A percentile compares a stretch with the other conserved stretches of the same genome.
These are phyloP conservation scores for Aquanectria penicillioides DNA, from an alignment of 2,329 filamentous ascomycete species.

Conservation along the genomic window DNA sequence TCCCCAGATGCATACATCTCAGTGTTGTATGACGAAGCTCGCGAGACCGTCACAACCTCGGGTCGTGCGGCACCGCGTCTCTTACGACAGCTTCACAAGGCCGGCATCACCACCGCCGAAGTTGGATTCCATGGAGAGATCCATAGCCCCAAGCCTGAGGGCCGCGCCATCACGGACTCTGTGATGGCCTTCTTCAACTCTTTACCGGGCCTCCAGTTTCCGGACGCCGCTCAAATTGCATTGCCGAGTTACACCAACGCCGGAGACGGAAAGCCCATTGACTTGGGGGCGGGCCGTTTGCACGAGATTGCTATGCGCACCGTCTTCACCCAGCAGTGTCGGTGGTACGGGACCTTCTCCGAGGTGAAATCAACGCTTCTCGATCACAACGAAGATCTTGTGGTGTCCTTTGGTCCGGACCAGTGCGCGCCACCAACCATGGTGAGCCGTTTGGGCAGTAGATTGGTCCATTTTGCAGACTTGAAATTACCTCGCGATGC, in stretches of 20 bases:
- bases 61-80: background rate
- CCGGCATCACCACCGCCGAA: background rate
- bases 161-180: too few relatives aligned
- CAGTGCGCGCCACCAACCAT: background rate
- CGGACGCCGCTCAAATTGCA: background rate
- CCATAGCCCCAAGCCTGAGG: too few relatives aligned
- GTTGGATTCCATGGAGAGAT: too few relatives aligned
- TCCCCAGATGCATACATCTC: background rate
- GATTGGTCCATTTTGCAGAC: too few relatives aligned
- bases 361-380: background rate
- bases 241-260: background rate
- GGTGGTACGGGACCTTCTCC: background rate
- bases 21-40: background rate
- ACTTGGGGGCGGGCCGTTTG: too few relatives aligned
- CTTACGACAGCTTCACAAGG: background rate
- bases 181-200: too few relatives aligned
- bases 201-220: too few relatives aligned
- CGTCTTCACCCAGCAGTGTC: background rate
- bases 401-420: background rate
- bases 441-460: too few relatives aligned
- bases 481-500: too few relatives aligned
- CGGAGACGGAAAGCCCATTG: background rate
- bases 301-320: background rate
- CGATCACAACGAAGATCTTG: background rate
- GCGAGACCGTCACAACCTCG: background rate